Evolutionary conservation across 768 basidiomycete genomes (phyloP), one percentile per base, ranked within the genome.

Genomic region (Collybia sordida): DNA sequence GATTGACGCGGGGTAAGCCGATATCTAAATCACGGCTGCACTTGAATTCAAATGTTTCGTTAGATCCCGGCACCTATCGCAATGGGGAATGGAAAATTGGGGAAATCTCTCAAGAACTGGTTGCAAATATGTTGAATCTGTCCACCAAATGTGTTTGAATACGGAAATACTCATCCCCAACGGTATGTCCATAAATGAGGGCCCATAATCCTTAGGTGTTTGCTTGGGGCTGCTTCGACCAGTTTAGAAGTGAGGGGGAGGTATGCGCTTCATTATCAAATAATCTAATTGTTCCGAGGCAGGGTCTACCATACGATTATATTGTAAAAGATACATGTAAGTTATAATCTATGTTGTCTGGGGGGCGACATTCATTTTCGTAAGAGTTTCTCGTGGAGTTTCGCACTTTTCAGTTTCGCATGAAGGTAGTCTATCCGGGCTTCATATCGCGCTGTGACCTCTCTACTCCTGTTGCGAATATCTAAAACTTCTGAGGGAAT

Each of bases 351-450:
- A 27, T 27, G 9, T 9, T 9, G 25, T 27, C 9, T 4, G 9
- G 25, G 9, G 4, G 9, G 9, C 25, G 25, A 27, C 25, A 27
- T 15, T 55, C 25, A 60, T 56, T 54, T 73, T 55, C 68, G 66
- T 49, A 75, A 51, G 23, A 80, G 65, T 53, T 68, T 73, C 57
- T 81, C 79, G 48, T 70, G 76, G 11, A 93, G 64, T 70, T 92
- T 86, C 4, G 88, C 88, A 15, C 83, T 83, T 66, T 85, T 90
- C 62, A 91, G 70, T 59, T 81, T 83, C 25, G 88, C 90, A 38
- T 80, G 76, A 24, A 93, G 72, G 61, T 84, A 93, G 56, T 90
- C 87, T 49, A 92, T 63, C 42, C 88, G 81, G 22, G 79, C 75
- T 45, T 82, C 80, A 64, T 89, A 93, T 44, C 90, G 78, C 49